A percentile compares a stretch with the other conserved stretches of the same genome.
phyloP scores from a whole-genome alignment of 2,329 filamentous ascomycete species.

The Stagonosporopsis rhizophila region DNA sequence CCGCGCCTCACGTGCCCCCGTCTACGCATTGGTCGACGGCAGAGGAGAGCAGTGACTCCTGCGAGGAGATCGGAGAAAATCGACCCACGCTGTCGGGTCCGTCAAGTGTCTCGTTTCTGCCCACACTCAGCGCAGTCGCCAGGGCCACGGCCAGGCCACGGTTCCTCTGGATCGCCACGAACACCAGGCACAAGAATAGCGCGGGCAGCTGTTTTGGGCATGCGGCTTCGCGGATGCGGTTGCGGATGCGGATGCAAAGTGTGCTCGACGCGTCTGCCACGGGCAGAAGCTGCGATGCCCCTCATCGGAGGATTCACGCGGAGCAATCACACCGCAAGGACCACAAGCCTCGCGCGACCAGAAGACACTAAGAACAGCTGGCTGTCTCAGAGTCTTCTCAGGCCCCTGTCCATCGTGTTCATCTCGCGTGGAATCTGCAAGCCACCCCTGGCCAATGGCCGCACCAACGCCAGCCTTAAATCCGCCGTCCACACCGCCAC shows the following conservation, averaged over 20 bases:
- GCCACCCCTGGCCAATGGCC: conserved; percentile 40
- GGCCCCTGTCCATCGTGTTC: conserved; percentile 42
- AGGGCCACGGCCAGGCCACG: conserved; percentile 16
- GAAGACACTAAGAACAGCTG: conserved; percentile 47
- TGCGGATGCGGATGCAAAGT: conserved; percentile 19
- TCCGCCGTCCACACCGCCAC: conserved; percentile 40
- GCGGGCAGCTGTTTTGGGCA: conserved; percentile 18
- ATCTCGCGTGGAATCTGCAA: conserved; percentile 50
- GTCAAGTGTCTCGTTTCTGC: conserved; percentile 22
- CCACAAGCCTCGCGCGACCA: conserved; percentile 30
- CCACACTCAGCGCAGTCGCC: background rate
- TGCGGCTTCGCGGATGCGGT: conserved; percentile 15
- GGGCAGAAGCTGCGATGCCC: conserved; percentile 23
- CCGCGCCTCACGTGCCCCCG: conserved; percentile 23
- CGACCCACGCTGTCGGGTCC: conserved; percentile 31
- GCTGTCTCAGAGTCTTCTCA: conserved; percentile 43
- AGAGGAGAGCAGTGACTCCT: conserved; percentile 22
- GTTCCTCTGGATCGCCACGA: conserved; percentile 23
- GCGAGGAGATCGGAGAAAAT: conserved; percentile 33
- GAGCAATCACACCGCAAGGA: conserved; percentile 38
- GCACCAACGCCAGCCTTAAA: conserved; percentile 45
- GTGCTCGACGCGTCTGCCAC: conserved; percentile 19
- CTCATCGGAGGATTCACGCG: conserved; percentile 40
- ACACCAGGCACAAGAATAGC: conserved; percentile 19
- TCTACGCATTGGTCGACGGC: conserved; percentile 17